Base-by-base conservation (phyloP, 371 early-diverging fungal species). In the Mycotypha africana region DNA sequence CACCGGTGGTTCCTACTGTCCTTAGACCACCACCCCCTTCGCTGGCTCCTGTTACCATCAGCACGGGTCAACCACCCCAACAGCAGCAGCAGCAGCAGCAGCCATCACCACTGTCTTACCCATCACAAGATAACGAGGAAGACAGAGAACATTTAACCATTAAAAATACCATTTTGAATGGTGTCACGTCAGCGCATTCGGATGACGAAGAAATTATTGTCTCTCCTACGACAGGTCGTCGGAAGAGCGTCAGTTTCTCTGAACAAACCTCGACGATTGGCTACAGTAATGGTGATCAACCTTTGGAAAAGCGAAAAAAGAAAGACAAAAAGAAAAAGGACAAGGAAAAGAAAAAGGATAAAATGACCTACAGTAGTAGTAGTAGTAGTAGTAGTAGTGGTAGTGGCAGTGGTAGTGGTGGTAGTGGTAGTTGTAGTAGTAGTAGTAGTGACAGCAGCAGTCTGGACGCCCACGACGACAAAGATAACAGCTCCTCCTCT, bases 1-100 rank as follows among this genome's bases (percentile, higher is more conserved):
- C 46, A 44, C 62, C 58, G 12, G 61, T 60, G 11, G 45, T 45
- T 11, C 57, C 61, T 4, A 48, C 45, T 17, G 31, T 58, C 15
- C 28, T 58, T 10, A 45, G 28, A 22, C 40, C 41, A 12, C 19
- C 34, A 20, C 28, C 14, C 21, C 19, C 19, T n/a, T 34, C 19
- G 22, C 6, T 10, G 11, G 17, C 20, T 23, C 36, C 17, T 19
- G n/a, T n/a, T n/a, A n/a, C n/a, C n/a, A n/a, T n/a, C n/a, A n/a
- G n/a, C n/a, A n/a, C n/a, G n/a, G n/a, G n/a, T n/a, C n/a, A n/a
- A n/a, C n/a, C n/a, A n/a, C n/a, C n/a, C n/a, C n/a, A n/a, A n/a
- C n/a, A n/a, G n/a, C n/a, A n/a, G n/a, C n/a, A n/a, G n/a, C n/a
- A n/a, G n/a, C n/a, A n/a, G n/a, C n/a, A n/a, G n/a, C n/a, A n/a